These are phyloP conservation scores for Hericium rajendrae DNA, from an alignment of 768 basidiomycete genomes.

Conservation along the genomic window DNA sequence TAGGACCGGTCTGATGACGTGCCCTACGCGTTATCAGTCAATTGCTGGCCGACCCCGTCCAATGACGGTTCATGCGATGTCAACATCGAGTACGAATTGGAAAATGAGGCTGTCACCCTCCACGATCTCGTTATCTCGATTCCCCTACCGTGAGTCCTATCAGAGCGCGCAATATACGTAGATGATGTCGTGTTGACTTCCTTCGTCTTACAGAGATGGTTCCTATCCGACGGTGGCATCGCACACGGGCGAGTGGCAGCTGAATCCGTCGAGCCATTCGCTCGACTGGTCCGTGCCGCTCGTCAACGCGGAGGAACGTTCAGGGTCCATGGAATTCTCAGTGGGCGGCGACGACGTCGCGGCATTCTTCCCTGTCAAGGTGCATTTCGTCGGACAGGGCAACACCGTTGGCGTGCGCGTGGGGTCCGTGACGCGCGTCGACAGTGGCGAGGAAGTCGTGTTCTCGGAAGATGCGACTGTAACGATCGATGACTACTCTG, in stretches of 20 bases:
- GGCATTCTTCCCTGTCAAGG: conserved; percentile 87
- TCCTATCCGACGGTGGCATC: conserved; percentile 81
- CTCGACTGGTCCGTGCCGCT: conserved; percentile 79
- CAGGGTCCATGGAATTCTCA: conserved; percentile 86
- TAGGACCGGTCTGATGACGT: neutral
- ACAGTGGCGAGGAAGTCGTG: conserved; percentile 35
- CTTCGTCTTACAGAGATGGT: conserved; percentile 41
- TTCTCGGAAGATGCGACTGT: conserved; percentile 46
- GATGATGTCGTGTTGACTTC: neutral
- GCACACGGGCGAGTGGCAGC: conserved; percentile 68
- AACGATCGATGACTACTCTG: conserved; percentile 39
- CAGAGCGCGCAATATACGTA: neutral
- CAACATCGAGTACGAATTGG: conserved; percentile 95
- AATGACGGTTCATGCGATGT: conserved; percentile 91
- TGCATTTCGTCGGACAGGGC: conserved; percentile 72
- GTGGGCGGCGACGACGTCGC: conserved; percentile 76
- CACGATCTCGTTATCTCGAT: conserved; percentile 86
- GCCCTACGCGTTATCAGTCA: conserved; percentile 44
- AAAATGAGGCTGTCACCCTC: conserved; percentile 69
- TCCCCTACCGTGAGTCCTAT: conserved; percentile 72
- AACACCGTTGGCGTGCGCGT: conserved; percentile 74
- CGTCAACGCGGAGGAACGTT: conserved; percentile 52
- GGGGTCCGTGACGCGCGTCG: conserved; percentile 44
- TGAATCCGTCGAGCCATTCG: conserved; percentile 71
- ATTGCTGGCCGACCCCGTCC: conserved; percentile 92